Percentiles rank a stretch among this genome's conserved stretches.
These are phyloP conservation scores for Tephrocybe sp. DNA, from an alignment of 768 basidiomycete genomes.

Conservation along the genomic window DNA sequence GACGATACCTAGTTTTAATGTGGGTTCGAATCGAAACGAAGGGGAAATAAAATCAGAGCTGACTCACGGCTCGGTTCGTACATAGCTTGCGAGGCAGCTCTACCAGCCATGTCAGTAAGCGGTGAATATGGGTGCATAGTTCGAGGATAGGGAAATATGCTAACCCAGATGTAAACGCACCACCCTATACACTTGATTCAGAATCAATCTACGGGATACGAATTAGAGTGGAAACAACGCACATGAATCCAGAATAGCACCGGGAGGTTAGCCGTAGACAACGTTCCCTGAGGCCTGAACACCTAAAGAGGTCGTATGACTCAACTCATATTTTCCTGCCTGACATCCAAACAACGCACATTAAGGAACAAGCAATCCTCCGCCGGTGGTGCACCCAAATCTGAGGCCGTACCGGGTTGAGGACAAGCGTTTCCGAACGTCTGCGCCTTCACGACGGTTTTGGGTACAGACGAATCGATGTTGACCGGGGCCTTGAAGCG, in stretches of 20 bases:
- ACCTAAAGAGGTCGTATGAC: constrained; percentile 23
- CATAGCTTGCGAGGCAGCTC: constrained; percentile 39
- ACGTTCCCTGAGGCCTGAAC: constrained; percentile 30
- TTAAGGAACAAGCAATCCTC: constrained; percentile 61
- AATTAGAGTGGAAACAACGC: constrained; percentile 12
- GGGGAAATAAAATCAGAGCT: background rate
- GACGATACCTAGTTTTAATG: constrained; percentile 39
- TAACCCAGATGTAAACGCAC: constrained; percentile 44
- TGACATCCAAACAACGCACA: constrained; percentile 29
- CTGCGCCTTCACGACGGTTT: constrained; percentile 33
- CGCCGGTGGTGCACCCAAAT: constrained; percentile 40
- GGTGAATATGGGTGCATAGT: too few relatives aligned
- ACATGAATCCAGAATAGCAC: constrained; percentile 39
- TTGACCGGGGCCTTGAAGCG: constrained; percentile 32
- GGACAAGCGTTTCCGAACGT: constrained; percentile 56
- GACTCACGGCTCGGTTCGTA: constrained; percentile 47
- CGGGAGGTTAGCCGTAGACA: constrained; percentile 28
- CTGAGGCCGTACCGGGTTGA: constrained; percentile 41
- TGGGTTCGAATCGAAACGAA: background rate
- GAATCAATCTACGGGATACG: background rate
- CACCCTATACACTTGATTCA: constrained; percentile 34
- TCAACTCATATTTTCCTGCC: background rate
- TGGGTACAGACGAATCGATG: constrained; percentile 26
- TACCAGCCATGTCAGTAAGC: too few relatives aligned
- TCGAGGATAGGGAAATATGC: background rate